phyloP scores from a whole-genome alignment of 2,329 filamentous ascomycete species.

The Graphilbum ipis-grandicollis region DNA sequence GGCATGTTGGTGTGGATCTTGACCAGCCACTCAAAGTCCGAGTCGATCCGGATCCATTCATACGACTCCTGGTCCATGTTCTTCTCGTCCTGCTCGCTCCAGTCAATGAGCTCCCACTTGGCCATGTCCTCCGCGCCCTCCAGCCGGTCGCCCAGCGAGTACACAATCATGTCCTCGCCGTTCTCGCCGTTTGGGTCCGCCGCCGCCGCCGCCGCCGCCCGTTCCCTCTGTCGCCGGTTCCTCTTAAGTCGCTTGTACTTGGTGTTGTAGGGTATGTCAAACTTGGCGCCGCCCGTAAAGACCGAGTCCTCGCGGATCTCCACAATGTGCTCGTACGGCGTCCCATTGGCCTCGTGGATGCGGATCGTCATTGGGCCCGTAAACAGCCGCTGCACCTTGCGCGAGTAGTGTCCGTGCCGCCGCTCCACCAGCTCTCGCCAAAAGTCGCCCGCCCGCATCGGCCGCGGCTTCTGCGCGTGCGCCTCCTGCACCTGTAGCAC shows the following conservation, averaged over 20 bases:
- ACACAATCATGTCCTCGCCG: constrained; percentile 59
- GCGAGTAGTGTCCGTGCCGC: constrained; percentile 48
- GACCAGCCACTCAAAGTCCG: constrained; percentile 96
- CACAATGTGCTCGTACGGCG: constrained; percentile 93
- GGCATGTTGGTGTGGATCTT: constrained; percentile 68
- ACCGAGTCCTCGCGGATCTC: constrained; percentile 79
- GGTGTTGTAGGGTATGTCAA: constrained; percentile 96
- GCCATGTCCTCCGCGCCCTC: constrained; percentile 64
- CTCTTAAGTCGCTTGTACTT: constrained; percentile 97
- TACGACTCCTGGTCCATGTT: constrained; percentile 94
- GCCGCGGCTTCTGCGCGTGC: constrained; percentile 31
- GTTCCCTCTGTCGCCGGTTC: constrained; percentile 67
- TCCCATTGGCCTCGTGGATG: constrained; percentile 95
- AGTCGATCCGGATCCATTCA: constrained; percentile 96
- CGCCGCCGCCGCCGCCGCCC: constrained; percentile 44
- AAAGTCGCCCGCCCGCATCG: constrained; percentile 57
- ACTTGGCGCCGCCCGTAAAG: constrained; percentile 38
- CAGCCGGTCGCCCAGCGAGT: constrained; percentile 79
- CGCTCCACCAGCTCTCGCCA: constrained; percentile 73
- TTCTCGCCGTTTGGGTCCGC: constrained; percentile 14
- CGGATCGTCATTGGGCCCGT: constrained; percentile 94
- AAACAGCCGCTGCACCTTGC: constrained; percentile 43
- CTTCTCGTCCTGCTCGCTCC: constrained; percentile 74
- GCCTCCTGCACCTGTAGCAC: constrained; percentile 59
- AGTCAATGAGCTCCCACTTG: constrained; percentile 75